Evolutionary conservation across 1,284 basidiomycete genomes (phyloP), one percentile per base, ranked within the genome.

Genomic region (Cryptococcus sp.): DNA sequence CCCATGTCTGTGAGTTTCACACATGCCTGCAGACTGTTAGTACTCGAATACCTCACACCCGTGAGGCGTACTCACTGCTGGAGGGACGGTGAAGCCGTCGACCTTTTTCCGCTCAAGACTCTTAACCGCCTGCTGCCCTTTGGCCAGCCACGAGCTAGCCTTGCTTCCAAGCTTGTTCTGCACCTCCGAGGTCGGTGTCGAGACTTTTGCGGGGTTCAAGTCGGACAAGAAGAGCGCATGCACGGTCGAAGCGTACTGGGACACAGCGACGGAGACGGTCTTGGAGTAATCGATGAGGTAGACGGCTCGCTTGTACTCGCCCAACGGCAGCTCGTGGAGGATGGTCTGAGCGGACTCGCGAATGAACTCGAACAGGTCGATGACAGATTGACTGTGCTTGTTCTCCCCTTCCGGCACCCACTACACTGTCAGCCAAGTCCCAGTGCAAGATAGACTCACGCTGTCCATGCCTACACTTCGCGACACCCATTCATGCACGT

Each of bases 271-370:
- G 0, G 75, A 69, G 0, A 73, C 70, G 5, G 75, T 78, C 73
- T 74, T 77, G 11, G 77, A 74, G 42, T 78, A 59, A 57, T 80
- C 78, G 52, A 77, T 74, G n/a, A 78, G 63, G 60, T 75, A 78
- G 11, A 75, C 60, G 1, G 76, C 75, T n/a, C 76, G 72, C 53
- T 72, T 74, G 62, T 77, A 75, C 59, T 77, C 75, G 39, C 68
- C 63, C 27, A 80, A 56, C 1, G 77, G 76, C 27, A 78, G 60
- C 40, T 76, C 72, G 10, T 68, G 69, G 5, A 75, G 57, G 15
- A 80, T 69, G 20, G 74, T 68, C 20, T 68, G 61, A 3, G 67
- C 66, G 7, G 75, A 66, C 13, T 53, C 67, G n/a, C 75, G 64
- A 46, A 80, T 73, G 51, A 78, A 77, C 20, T 76, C 75, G 59